Base-by-base conservation (phyloP, 352 stramenopile species). In the Phytopythium sindhum region DNA sequence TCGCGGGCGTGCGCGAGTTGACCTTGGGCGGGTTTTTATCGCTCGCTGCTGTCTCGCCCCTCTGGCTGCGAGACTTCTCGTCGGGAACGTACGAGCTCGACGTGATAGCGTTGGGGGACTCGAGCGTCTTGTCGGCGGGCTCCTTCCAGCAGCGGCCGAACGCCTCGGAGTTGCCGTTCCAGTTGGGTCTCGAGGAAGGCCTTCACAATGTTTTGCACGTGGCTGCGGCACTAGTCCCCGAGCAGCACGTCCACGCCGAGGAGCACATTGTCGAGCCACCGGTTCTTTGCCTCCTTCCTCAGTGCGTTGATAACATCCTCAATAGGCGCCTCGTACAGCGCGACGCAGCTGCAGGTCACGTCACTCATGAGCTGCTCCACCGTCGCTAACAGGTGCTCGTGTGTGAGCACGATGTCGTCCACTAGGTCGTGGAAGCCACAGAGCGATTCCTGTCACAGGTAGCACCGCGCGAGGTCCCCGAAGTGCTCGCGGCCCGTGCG, bases 401-500 rank as follows among this genome's bases (percentile, higher is more conserved):
- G 63, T 52, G 74, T 80, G 28, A 88, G 59, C 10, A 84, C 51
- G 21, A 84, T 75, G 45, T 88, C 78, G 56, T 88, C 78, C 8
- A 88, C 56, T 45, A 88, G 77, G 53, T 88, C 78, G 59, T 82
- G 65, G 63, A 77, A 84, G 1, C 78, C 78, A n/a, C 72, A 82
- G 15, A 84, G 29, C 2, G 75, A 84, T 9, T n/a, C 47, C 26
- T 61, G 58, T 0, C 57, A 61, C 24, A 88, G 39, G 56, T 85
- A 88, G 37, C 80, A 72, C 8, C 60, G 52, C 28, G 78, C 72
- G 0, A 80, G 41, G 1, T 55, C 24, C 8, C 63, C 64, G 39
- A 82, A 81, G 17, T 60, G 63, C 0, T 65, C 45, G n/a, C 50
- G 66, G 8, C 72, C 74, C 45, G 64, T 69, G 8, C 64, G n/a